Percentiles rank a stretch among this genome's conserved stretches.
Conservation (phyloP, 1,284 basidiomycete species). For the Puccinia novopanici region DNA sequence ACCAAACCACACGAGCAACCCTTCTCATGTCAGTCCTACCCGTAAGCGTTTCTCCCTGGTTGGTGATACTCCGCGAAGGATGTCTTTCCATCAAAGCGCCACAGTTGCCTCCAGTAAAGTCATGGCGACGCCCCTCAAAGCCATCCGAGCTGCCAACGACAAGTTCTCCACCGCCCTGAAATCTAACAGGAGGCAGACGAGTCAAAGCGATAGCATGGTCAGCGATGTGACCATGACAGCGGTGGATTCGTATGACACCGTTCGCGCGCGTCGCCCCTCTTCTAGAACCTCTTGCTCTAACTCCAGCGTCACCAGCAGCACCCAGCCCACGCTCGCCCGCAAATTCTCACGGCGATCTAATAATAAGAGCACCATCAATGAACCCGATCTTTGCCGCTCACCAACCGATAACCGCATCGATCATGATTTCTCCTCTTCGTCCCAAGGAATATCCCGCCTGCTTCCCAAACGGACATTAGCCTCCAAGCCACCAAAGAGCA, state of each 20-base stretch:
- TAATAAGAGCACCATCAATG: constrained; percentile 23
- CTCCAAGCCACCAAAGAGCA: constrained; percentile 47
- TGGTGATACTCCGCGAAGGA: neutral
- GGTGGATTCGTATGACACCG: neutral
- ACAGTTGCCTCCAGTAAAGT: neutral
- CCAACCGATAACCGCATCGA: constrained; percentile 3
- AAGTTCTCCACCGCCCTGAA: constrained; percentile 27
- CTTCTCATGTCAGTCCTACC: constrained; percentile 21
- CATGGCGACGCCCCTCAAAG: constrained; percentile 14
- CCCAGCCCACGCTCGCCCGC: neutral
- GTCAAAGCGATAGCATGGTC: constrained; percentile 33
- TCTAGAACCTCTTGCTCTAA: constrained; percentile 21
- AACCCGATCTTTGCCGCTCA: constrained; percentile 15
- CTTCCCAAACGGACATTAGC: neutral
- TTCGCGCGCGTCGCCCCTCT: constrained; percentile 34
- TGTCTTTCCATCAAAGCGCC: neutral
- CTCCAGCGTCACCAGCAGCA: neutral
- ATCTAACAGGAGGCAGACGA: constrained; percentile 16
- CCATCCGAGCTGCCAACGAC: neutral
- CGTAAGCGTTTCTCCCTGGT: constrained; percentile 47
- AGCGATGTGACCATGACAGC: constrained; percentile 22
- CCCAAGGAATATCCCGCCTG: neutral
- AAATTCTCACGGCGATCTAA: constrained; percentile 6
- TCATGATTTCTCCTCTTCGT: constrained; percentile 21
- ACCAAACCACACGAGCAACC: neutral